A percentile compares a stretch with the other conserved stretches of the same genome.
These are phyloP conservation scores for Clathrospora elynae DNA, from an alignment of 2,329 filamentous ascomycete species.

Conservation along the genomic window DNA sequence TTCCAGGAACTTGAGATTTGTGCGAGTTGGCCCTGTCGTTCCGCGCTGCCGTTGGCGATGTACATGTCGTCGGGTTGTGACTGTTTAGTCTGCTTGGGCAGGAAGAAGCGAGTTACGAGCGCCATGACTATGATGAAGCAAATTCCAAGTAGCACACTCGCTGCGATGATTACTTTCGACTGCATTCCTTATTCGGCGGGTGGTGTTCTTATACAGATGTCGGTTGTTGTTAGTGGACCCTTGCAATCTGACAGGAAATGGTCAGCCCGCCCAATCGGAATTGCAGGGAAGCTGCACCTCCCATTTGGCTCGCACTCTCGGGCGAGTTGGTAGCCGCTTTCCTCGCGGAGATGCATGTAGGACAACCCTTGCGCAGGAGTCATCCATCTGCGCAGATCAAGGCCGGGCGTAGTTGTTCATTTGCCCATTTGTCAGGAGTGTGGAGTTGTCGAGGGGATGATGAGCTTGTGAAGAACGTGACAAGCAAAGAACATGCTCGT, in stretches of 20 bases:
- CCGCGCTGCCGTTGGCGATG: conserved; percentile 18
- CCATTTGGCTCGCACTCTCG: conserved; percentile 19
- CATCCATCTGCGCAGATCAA: conserved; percentile 23
- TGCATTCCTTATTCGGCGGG: conserved; percentile 19
- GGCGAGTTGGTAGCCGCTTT: conserved; percentile 25
- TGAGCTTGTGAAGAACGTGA: neutral
- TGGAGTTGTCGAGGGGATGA: conserved; percentile 3
- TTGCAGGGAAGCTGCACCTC: conserved; percentile 32
- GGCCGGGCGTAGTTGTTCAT: conserved; percentile 10
- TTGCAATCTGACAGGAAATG: conserved; percentile 8
- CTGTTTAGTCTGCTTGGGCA: conserved; percentile 33
- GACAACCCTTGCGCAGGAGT: conserved; percentile 5
- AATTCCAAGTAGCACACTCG: conserved; percentile 21
- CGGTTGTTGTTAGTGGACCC: conserved; percentile 18
- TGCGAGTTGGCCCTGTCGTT: conserved; percentile 19
- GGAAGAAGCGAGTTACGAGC: conserved; percentile 34
- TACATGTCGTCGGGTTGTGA: conserved; percentile 12
- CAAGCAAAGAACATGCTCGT: conserved; percentile 2
- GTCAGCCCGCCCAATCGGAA: conserved; percentile 34
- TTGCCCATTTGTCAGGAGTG: conserved; percentile 14
- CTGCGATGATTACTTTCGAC: conserved; percentile 21
- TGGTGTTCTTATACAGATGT: conserved; percentile 27
- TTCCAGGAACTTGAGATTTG: conserved; percentile 27
- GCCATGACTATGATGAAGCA: conserved; percentile 31
- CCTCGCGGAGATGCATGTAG: conserved; percentile 8